A percentile compares a stretch with the other conserved stretches of the same genome.
phyloP scores from a whole-genome alignment of 345 rosid genomes.

The Sisymbrium irio region DNA sequence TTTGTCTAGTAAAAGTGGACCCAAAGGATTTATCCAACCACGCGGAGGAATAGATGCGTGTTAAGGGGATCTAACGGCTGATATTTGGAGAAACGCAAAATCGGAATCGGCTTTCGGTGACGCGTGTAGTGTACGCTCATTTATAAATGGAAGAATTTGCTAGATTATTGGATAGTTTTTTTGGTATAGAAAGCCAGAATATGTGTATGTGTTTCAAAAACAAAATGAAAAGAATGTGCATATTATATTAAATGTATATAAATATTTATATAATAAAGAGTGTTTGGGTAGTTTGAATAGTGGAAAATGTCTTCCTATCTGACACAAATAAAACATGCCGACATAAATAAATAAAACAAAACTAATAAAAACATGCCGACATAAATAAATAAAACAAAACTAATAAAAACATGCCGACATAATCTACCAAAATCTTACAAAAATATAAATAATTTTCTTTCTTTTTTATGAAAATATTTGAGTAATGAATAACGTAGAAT shows the following conservation, averaged over 20 bases:
- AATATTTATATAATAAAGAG: background rate
- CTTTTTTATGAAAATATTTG: too few species aligned
- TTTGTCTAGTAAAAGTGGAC: constrained; percentile 1
- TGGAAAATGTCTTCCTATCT: background rate
- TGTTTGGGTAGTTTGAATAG: background rate
- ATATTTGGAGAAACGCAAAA: background rate
- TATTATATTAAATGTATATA: too few species aligned
- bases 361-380: too few species aligned
- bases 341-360: too few species aligned
- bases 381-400: too few species aligned
- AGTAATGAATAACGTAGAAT: too few species aligned
- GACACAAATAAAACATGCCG: too few species aligned
- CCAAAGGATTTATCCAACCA: constrained; percentile 7
- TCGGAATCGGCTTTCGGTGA: background rate
- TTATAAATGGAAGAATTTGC: background rate
- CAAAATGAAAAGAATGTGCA: too few species aligned
- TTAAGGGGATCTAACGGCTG: background rate
- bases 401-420: too few species aligned
- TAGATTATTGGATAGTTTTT: background rate
- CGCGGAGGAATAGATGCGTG: constrained; percentile 26
- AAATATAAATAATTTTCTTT: too few species aligned
- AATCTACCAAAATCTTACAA: too few species aligned
- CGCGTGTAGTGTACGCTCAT: constrained; percentile 11
- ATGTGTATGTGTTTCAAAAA: background rate
- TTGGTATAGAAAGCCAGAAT: background rate